Conservation (phyloP, 768 basidiomycete species). For the Imleria badia region DNA sequence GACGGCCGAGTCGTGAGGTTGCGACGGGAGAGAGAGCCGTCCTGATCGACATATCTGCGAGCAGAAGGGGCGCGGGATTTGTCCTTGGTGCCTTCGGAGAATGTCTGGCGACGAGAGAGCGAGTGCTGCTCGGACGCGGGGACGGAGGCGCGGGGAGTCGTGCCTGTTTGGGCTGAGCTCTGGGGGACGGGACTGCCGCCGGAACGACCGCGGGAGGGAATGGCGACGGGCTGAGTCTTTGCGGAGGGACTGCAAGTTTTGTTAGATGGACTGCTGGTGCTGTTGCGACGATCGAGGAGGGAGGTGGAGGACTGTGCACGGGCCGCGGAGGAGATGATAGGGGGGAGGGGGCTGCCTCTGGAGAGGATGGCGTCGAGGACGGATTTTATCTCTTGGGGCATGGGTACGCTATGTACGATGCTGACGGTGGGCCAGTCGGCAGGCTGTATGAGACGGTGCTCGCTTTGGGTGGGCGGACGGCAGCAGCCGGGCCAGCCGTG, state of each 20-base stretch:
- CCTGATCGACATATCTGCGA: slow-evolving; percentile 60
- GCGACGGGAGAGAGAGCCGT: slow-evolving; percentile 45
- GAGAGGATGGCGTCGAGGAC: slow-evolving; percentile 56
- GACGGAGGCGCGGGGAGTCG: slow-evolving; percentile 32
- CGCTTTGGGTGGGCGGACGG: slow-evolving; percentile 62
- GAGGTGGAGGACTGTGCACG: slow-evolving; percentile 32
- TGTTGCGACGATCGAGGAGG: slow-evolving; percentile 46
- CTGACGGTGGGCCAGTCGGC: slow-evolving; percentile 83
- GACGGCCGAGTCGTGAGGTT: slow-evolving; percentile 47
- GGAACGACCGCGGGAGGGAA: slow-evolving; percentile 48
- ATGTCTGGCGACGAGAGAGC: slow-evolving; percentile 49
- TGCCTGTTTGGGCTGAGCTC: slow-evolving; percentile 18
- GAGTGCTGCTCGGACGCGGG: slow-evolving; percentile 45
- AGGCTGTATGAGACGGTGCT: slow-evolving; percentile 61
- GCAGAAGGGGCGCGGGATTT: slow-evolving; percentile 61
- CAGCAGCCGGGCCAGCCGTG: slow-evolving; percentile 90
- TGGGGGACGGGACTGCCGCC: slow-evolving; percentile 49
- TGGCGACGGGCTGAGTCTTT: slow-evolving; percentile 36
- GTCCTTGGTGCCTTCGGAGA: slow-evolving; percentile 51
- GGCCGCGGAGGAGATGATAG: slow-evolving; percentile 25
- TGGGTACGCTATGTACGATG: slow-evolving; percentile 69
- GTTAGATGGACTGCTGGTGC: slow-evolving; percentile 33
- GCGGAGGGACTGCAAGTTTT: slow-evolving; percentile 30
- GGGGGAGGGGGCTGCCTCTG: slow-evolving; percentile 36
- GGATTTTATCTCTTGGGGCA: slow-evolving; percentile 71